Base-by-base conservation (phyloP, 2,329 filamentous ascomycete genomes). In the Nigrospora osmanthi region DNA sequence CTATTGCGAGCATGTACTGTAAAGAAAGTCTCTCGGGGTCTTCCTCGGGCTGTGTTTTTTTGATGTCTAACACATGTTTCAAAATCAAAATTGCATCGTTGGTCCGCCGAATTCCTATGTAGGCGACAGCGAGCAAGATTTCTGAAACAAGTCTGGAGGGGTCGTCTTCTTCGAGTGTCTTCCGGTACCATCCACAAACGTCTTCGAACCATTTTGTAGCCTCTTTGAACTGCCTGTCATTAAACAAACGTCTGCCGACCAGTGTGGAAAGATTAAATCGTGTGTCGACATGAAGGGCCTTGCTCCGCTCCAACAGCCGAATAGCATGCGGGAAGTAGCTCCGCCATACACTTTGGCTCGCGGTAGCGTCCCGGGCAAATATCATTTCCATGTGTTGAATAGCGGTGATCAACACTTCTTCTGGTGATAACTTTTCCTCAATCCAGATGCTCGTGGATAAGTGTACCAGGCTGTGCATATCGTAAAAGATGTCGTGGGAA, bases 401-500 rank as follows among this genome's bases (percentile, higher is more conserved):
- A n/a, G 30, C 47, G 30, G 6, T 40, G 13, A 17, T 38, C 35
- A 6, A 44, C 35, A 37, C 28, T 28, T 50, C 13, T 7, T 44
- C 38, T 28, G 16, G n/a, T 9, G 16, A n/a, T 4, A 38, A 43
- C 13, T 54, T 38, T 32, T 51, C 42, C 35, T 53, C 19, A 23
- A 23, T 23, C 65, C 61, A 67, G 10, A 56, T 45, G 23, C 51
- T 40, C 4, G 52, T 58, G 5, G 63, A 59, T 23, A 62, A 17
- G 33, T 68, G 63, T 0, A 68, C 64, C 1, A 68, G 49, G 11
- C 58, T 52, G 42, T 68, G 65, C 58, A 67, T 66, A 34, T 67
- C 62, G 38, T 57, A 64, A 1, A 57, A 2, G 3, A 14, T 11
- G 3, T 40, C 23, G 2, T 15, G 1, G 13, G 3, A 2, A 23